phyloP scores from a whole-genome alignment of 129 eudicot genomes.

The Saposhnikovia divaricata region DNA sequence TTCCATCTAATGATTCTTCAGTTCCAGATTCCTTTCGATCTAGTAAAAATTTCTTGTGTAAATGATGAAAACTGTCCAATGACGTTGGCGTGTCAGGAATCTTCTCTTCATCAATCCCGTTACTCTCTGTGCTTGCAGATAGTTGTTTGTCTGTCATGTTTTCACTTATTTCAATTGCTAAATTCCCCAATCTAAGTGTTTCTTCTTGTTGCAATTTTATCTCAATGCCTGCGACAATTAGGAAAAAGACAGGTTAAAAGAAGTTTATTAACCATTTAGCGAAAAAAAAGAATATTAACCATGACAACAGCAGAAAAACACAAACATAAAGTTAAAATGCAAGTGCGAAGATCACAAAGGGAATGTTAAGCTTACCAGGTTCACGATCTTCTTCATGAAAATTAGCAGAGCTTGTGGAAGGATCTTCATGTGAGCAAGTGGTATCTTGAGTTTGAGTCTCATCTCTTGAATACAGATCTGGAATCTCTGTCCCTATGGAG shows the following conservation, averaged over 20 bases:
- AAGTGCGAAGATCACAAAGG: neutral
- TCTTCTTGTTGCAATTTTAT: slow-evolving; percentile 21
- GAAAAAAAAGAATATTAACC: neutral
- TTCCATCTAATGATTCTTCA: slow-evolving; percentile 71
- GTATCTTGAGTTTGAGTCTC: slow-evolving; percentile 33
- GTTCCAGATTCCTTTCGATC: slow-evolving; percentile 52
- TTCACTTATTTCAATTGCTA: slow-evolving; percentile 27
- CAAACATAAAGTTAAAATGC: neutral
- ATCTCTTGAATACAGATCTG: slow-evolving; percentile 54
- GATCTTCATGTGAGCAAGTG: slow-evolving; percentile 33
- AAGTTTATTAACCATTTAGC: neutral
- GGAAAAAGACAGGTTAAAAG: neutral
- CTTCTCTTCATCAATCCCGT: slow-evolving; percentile 61
- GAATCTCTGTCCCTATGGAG: slow-evolving; percentile 82
- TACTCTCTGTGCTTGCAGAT: slow-evolving; percentile 14
- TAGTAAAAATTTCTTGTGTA: slow-evolving; percentile 39
- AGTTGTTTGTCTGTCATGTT: neutral
- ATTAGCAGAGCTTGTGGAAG: slow-evolving; percentile 39
- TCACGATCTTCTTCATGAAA: slow-evolving; percentile 23
- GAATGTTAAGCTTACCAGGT: slow-evolving; percentile 34
- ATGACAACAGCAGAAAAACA: neutral
- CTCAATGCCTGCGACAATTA: slow-evolving; percentile 20
- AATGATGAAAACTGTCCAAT: slow-evolving; percentile 28
- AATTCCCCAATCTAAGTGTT: slow-evolving; percentile 15
- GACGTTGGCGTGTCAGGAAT: slow-evolving; percentile 86